Evolutionary conservation across 305 asterid species (phyloP), one percentile per base, ranked within the genome.

Genomic region (Striga hermonthica): DNA sequence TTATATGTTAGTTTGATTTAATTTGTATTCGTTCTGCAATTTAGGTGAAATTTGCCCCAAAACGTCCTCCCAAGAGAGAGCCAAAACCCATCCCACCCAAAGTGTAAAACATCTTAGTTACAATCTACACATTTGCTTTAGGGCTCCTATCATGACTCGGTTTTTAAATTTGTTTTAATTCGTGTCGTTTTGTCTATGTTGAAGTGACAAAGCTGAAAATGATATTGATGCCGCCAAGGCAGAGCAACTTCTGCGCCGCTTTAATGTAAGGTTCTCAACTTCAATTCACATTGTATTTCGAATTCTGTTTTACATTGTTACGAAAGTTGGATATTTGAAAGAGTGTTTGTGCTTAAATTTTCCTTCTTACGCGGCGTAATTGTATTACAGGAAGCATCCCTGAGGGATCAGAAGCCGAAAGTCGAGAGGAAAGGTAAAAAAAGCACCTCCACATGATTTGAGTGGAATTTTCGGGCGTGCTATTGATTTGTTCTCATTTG

Each of bases 1-100:
- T 22, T 22, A 22, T 22, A 22, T 22, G 31, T 22, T 16, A 3
- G 1, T 12, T 12, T 55, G 40, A 58, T 57, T 75, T 14, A 37
- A 37, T 45, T 67, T 74, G 31, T 2, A 16, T 67, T 64, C n/a
- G 65, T n/a, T 4, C 31, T 64, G 16, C 43, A 52, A 45, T n/a
- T n/a, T 58, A 92, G 95, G 80, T 89, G 76, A 87, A 65, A 70
- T 92, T 81, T 75, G 83, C 84, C 44, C 97, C 97, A 5, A 89
- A 89, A 78, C 87, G 80, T 71, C 95, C 97, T 64, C 88, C 82
- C 38, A 84, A 87, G 73, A 83, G 80, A 76, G 89, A 76, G 7
- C 67, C 54, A 35, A 87, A 83, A 68, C 69, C 73, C 43, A 77
- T 75, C 61, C 69, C 80, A 49, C 78, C 85, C 53, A 92, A 89